phyloP scores from a whole-genome alignment of 2,329 filamentous ascomycete species.

The Nigrospora sphaerica region DNA sequence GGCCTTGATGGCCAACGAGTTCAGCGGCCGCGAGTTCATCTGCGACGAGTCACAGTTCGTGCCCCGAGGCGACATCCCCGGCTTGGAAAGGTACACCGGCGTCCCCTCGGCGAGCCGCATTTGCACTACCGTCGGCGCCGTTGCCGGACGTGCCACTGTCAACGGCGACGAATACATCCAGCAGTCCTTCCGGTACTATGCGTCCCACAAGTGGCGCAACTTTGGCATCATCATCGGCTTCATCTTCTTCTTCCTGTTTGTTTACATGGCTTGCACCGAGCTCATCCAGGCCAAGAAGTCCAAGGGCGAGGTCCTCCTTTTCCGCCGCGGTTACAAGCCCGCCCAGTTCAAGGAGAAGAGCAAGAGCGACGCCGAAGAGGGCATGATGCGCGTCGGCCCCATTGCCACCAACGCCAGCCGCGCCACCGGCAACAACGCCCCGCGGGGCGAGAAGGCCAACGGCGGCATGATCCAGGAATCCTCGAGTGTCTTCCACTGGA shows the following conservation, averaged over 20 bases:
- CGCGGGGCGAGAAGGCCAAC: conserved; percentile 24
- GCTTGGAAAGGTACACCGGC: conserved; percentile 21
- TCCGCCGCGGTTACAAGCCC: conserved; percentile 57
- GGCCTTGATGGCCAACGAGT: conserved; percentile 75
- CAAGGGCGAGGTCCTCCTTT: conserved; percentile 67
- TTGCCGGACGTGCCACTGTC: conserved; percentile 41
- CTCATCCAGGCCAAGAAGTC: conserved; percentile 58
- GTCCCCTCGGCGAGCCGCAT: conserved; percentile 31
- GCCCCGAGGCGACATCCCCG: conserved; percentile 23
- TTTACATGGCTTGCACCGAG: conserved; percentile 56
- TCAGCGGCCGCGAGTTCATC: conserved; percentile 52
- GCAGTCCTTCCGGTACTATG: conserved; percentile 46
- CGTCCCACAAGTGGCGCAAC: conserved; percentile 59
- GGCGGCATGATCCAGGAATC: conserved; percentile 39
- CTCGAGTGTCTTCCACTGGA: conserved; percentile 80
- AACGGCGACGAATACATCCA: conserved; percentile 50
- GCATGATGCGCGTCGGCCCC: conserved; percentile 35
- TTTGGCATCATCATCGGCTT: conserved; percentile 60
- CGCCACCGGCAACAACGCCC: conserved; percentile 13
- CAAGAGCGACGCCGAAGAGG: conserved; percentile 51
- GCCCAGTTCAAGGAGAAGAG: conserved; percentile 44
- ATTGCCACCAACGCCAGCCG: conserved; percentile 26
- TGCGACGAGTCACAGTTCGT: conserved; percentile 33
- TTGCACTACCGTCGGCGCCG: conserved; percentile 50
- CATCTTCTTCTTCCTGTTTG: conserved; percentile 47